These are phyloP conservation scores for Pestalotiopsis sp. DNA, from an alignment of 2,329 filamentous ascomycete species.

Conservation along the genomic window DNA sequence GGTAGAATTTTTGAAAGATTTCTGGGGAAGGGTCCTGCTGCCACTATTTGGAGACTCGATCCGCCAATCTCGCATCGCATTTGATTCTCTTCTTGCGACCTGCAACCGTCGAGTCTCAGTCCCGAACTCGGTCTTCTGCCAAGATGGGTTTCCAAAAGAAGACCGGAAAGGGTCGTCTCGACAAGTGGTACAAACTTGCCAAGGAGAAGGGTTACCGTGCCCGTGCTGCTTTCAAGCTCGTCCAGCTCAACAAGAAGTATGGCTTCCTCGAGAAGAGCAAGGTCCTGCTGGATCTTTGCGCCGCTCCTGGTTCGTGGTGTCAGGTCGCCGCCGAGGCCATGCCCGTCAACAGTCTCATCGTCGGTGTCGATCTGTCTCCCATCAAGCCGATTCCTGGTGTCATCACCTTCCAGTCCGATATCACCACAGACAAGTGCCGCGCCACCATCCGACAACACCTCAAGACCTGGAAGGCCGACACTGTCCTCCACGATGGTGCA, in stretches of 20 bases:
- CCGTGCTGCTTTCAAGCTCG: conserved; percentile 95
- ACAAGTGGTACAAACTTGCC: conserved; percentile 98
- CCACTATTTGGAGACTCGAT: not conserved
- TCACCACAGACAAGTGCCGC: conserved; percentile 95
- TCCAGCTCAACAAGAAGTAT: conserved; percentile 99
- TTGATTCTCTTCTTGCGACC: not conserved
- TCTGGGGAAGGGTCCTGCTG: not conserved
- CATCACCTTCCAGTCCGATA: conserved; percentile 96
- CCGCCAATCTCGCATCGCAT: not conserved
- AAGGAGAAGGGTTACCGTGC: conserved; percentile 98
- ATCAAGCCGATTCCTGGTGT: conserved; percentile 95
- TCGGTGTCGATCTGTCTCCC: conserved; percentile 91
- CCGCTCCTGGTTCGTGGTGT: conserved; percentile 96
- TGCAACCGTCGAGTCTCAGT: not conserved
- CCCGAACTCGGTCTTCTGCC: conserved; percentile 11
- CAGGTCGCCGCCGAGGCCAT: conserved; percentile 96
- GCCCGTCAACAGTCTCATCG: conserved; percentile 85
- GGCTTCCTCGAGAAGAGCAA: conserved; percentile 96
- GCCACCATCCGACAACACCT: conserved; percentile 86
- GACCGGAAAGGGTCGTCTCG: conserved; percentile 95
- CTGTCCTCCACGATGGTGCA: conserved; percentile 93
- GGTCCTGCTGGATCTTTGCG: conserved; percentile 95
- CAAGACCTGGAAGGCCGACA: conserved; percentile 96
- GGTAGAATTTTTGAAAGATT: conserved; percentile 19
- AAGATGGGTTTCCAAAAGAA: conserved; percentile 97